Conservation (phyloP, 108 stramenopile species). For the Schizochytrium sp. region DNA sequence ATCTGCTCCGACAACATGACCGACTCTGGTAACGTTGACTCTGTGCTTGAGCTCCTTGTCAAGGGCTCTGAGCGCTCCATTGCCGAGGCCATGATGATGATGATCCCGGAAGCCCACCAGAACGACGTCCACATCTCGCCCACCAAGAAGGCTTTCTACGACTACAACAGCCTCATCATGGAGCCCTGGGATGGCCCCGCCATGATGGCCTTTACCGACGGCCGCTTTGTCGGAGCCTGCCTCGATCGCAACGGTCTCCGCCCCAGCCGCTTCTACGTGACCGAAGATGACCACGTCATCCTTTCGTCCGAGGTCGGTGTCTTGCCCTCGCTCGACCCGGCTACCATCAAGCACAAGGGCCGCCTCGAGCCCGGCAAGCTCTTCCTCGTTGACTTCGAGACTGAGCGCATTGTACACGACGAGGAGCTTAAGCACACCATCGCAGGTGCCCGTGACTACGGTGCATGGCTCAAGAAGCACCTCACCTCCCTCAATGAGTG, state of each 20-base stretch:
- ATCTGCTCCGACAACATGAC: slow-evolving; percentile 89
- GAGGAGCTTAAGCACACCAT: slow-evolving; percentile 94
- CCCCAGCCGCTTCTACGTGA: slow-evolving; percentile 94
- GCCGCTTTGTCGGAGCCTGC: slow-evolving; percentile 91
- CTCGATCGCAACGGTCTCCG: slow-evolving; percentile 94
- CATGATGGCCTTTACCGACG: slow-evolving; percentile 98
- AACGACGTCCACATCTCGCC: slow-evolving; percentile 85
- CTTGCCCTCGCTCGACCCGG: slow-evolving; percentile 84
- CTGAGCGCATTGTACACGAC: slow-evolving; percentile 90
- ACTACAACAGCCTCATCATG: slow-evolving; percentile 97
- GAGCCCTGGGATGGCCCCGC: slow-evolving; percentile 99
- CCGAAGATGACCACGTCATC: slow-evolving; percentile 92
- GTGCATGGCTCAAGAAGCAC: slow-evolving; percentile 87
- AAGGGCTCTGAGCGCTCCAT: slow-evolving; percentile 88
- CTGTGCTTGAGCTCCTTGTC: slow-evolving; percentile 90
- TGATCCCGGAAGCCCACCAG: slow-evolving; percentile 97
- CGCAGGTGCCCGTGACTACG: slow-evolving; percentile 86
- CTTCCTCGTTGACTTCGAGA: slow-evolving; percentile 96
- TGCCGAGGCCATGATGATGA: slow-evolving; percentile 94
- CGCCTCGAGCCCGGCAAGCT: slow-evolving; percentile 97
- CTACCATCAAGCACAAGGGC: slow-evolving; percentile 89
- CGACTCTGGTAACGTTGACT: slow-evolving; percentile 96
- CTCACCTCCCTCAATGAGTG: slow-evolving; percentile 64
- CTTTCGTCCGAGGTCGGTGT: slow-evolving; percentile 96
- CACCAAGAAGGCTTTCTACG: slow-evolving; percentile 94